phyloP scores from a whole-genome alignment of 2,329 filamentous ascomycete genomes.

The Calonectria multiphialidica region DNA sequence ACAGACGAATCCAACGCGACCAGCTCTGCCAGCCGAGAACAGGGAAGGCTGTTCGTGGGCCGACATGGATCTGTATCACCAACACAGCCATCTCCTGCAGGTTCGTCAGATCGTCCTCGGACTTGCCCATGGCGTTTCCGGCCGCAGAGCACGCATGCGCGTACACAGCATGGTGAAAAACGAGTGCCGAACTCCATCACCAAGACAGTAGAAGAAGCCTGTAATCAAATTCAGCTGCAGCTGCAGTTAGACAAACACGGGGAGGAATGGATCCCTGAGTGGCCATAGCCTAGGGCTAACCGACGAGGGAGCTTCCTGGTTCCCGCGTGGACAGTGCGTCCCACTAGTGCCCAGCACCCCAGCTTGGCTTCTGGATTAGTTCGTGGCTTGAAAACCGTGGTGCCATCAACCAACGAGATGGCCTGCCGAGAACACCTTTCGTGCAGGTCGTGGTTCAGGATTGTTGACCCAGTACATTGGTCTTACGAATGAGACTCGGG shows the following conservation, averaged over 20 bases:
- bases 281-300: slow-evolving; percentile 31
- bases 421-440: background rate
- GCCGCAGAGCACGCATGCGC: background rate
- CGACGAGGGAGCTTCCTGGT: slow-evolving; percentile 32
- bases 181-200: slow-evolving; percentile 2
- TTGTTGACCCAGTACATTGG: slow-evolving; percentile 16
- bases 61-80: slow-evolving; percentile 2
- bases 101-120: slow-evolving; percentile 25
- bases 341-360: slow-evolving; percentile 12
- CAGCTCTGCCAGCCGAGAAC: slow-evolving; percentile 21
- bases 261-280: slow-evolving; percentile 22
- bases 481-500: slow-evolving; percentile 21
- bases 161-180: background rate
- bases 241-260: slow-evolving; percentile 23
- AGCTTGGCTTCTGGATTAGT: slow-evolving; percentile 19
- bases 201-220: background rate
- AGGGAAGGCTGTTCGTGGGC: slow-evolving; percentile 21
- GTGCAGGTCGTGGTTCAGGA: slow-evolving; percentile 9
- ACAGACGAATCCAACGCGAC: slow-evolving; percentile 32
- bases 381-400: slow-evolving; percentile 31
- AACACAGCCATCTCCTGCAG: slow-evolving; percentile 26
- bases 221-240: slow-evolving; percentile 23
- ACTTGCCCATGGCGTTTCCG: slow-evolving; percentile 12
- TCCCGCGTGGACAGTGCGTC: slow-evolving; percentile 41
- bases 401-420: slow-evolving; percentile 18